Base-by-base conservation (phyloP, 306 rosid genomes). In the Castanea sativa region DNA sequence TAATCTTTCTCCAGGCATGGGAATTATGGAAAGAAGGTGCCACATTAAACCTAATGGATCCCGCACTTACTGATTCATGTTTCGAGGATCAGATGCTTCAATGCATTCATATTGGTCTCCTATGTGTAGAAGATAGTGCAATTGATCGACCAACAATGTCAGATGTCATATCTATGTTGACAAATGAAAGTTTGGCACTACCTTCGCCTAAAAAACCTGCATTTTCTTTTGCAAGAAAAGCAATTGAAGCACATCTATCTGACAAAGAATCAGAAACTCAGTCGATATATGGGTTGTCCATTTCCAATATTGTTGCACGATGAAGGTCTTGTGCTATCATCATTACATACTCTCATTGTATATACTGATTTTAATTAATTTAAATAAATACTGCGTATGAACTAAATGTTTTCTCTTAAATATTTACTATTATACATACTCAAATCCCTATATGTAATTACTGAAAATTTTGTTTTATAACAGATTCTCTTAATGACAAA, bases 1-100 rank as follows among this genome's bases (percentile, higher is more conserved):
- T 65, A 32, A 21, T 75, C 30, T 32, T 57, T 3, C 11, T 56
- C 45, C 58, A 79, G 77, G 77, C 82, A 79, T 79, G 82, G 82
- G 73, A 32, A 23, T 72, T 72, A 33, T 79, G 82, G 82, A 60
- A 30, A 52, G 69, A 20, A n/a, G 55, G 55, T 60, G 64, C 64
- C 15, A 16, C 11, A 25, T 21, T 14, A 59, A 63, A 53, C 18
- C 52, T 79, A 2, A 49, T 79, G 7, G 82, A 79, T 67, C 55
- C 73, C 14, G 72, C 38, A 32, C 5, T 79, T 2, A 30, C 58
- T 0, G 55, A 72, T 13, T 79, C 82, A 29, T 71, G 77, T 32
- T 2, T 45, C 13, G 51, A 2, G 10, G 19, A 59, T 30, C 43
- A 49, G 4, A n/a, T 72, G 18, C 38, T 58, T 25, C 60, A 63